phyloP scores from a whole-genome alignment of 116 monocot species.

The Papilionanthe hybrid region DNA sequence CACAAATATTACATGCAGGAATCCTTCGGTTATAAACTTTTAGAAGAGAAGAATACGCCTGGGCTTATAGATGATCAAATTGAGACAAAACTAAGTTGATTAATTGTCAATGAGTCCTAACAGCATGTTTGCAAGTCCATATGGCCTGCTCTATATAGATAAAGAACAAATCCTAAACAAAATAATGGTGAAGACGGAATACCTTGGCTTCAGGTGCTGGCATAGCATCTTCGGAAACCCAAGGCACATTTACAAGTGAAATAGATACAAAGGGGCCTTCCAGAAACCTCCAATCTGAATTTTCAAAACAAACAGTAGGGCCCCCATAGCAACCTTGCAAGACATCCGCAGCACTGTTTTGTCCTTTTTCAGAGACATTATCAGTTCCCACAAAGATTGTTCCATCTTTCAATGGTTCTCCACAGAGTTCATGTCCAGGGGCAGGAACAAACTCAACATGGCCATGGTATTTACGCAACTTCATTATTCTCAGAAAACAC shows the following conservation, averaged over 20 bases:
- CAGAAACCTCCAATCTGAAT: slow-evolving; percentile 61
- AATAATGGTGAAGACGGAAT: not conserved
- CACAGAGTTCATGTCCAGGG: slow-evolving; percentile 68
- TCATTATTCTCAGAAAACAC: slow-evolving; percentile 58
- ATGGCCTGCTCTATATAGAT: not conserved
- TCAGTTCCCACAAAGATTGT: not conserved
- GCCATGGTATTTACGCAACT: slow-evolving; percentile 70
- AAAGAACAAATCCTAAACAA: not conserved
- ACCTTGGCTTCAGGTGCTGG: slow-evolving; percentile 88
- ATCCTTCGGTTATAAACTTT: not conserved
- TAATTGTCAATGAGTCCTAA: not conserved
- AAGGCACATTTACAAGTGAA: slow-evolving; percentile 82
- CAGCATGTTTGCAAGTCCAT: not conserved
- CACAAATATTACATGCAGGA: not conserved
- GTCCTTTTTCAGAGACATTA: not conserved
- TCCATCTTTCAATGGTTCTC: slow-evolving; percentile 31
- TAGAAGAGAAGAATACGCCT: not conserved
- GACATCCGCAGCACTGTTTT: slow-evolving; percentile 8
- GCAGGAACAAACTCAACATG: slow-evolving; percentile 78
- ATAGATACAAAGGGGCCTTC: slow-evolving; percentile 73
- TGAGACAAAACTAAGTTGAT: not conserved
- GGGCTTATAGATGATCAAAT: not conserved
- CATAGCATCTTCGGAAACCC: slow-evolving; percentile 54
- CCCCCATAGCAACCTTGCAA: slow-evolving; percentile 45
- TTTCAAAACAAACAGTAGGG: slow-evolving; percentile 30